Base-by-base conservation (phyloP, 441 rosid species). In the Bocquillonia castaneifolia region DNA sequence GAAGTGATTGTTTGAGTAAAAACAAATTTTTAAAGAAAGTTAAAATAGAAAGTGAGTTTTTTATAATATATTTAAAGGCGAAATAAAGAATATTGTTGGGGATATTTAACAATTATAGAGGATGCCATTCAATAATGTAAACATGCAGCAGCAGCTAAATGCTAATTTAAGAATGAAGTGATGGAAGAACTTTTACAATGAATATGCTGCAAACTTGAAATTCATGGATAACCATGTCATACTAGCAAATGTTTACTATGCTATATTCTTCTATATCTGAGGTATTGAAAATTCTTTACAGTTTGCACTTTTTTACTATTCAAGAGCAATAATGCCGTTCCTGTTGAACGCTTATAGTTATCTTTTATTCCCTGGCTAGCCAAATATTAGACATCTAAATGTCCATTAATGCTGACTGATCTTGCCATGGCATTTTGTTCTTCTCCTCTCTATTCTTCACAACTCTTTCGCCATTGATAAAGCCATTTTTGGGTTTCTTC, bases 371-470 rank as follows among this genome's bases (percentile, higher is more conserved):
- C 47, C 28, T 36, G 10, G 45, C 22, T 23, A 39, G 55, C 13
- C 18, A 40, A 26, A 17, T 29, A 34, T 0, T 13, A 37, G 57
- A 25, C 20, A 18, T 39, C 63, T 59, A 74, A 20, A 61, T 40
- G 59, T 51, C 61, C 68, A 61, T 61, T 40, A 15, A 42, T 69
- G 55, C 70, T 67, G 59, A 68, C 31, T 59, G 81, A 78, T 80
- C 84, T 68, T 69, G 71, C 82, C 82, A 72, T 56, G 75, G 71
- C 66, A 77, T 74, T 74, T 75, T 78, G 78, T 76, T 82, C 79
- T 76, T 77, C 50, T 5, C 50, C 2, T 14, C 45, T 40, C 45
- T 40, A 1, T 40, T 40, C 45, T 40, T 3, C 60, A 59, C 74
- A 29, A 75, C 66, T 70, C 59, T 76, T 63, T 73, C 79, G 25